These are phyloP conservation scores for Clathrospora elynae DNA, from an alignment of 2,329 filamentous ascomycete species.

Conservation along the genomic window DNA sequence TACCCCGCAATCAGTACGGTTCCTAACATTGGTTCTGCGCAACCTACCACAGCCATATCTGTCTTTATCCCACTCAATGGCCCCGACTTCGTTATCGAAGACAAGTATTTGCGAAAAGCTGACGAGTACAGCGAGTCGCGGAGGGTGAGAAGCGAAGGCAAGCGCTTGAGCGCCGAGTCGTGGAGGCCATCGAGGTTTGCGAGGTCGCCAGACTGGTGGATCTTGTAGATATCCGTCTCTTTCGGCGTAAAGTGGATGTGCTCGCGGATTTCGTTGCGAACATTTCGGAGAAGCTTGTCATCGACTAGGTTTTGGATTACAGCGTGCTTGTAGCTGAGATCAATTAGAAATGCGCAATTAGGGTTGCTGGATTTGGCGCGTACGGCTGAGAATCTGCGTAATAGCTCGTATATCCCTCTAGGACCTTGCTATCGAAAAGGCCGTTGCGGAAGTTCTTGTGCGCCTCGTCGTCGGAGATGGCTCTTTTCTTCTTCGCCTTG, in stretches of 20 bases:
- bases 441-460: conserved; percentile 48
- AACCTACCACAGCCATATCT: conserved; percentile 85
- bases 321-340: conserved; percentile 78
- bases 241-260: conserved; percentile 97
- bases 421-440: conserved; percentile 46
- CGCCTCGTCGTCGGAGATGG: conserved; percentile 49
- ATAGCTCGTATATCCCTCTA: conserved; percentile 42
- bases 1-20: conserved; percentile 22
- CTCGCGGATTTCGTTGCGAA: conserved; percentile 84
- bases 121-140: conserved; percentile 93
- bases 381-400: conserved; percentile 50
- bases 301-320: conserved; percentile 84
- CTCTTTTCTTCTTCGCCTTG: conserved; percentile 53
- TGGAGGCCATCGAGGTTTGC: conserved; percentile 95
- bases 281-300: conserved; percentile 78
- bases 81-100: conserved; percentile 82
- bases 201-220: conserved; percentile 96
- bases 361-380: conserved; percentile 11
- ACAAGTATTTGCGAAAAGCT: conserved; percentile 86
- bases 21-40: background rate
- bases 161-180: conserved; percentile 78
- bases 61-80: conserved; percentile 91
- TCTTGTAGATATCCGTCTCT: conserved; percentile 99
- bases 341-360: conserved; percentile 9
- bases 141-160: conserved; percentile 89